Evolutionary conservation across 2,329 filamentous ascomycete species (phyloP).

Genomic region (Shiraia sp.): DNA sequence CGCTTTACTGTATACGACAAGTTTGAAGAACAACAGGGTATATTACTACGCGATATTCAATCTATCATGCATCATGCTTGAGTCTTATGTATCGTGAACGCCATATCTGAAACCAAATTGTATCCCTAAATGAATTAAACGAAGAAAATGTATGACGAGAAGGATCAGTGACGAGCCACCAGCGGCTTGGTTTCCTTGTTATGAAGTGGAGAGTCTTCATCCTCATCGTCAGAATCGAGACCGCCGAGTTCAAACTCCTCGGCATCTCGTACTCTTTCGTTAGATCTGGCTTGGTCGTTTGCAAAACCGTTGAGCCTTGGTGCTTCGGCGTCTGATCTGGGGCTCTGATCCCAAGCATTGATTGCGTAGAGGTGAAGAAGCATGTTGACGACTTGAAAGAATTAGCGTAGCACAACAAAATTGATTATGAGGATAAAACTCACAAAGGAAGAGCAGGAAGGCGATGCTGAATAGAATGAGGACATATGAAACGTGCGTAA

Average conservation of each 20-base stretch:
- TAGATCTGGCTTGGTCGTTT: conserved; percentile 48
- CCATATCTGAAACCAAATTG: no score
- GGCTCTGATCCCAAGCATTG: conserved; percentile 51
- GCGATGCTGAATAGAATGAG: conserved; percentile 89
- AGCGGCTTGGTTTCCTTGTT: conserved; percentile 30
- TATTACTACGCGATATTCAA: no score
- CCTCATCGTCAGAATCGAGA: conserved; percentile 85
- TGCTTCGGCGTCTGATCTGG: conserved; percentile 42
- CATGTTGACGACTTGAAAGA: conserved; percentile 70
- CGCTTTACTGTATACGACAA: no score
- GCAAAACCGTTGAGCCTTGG: conserved; percentile 28
- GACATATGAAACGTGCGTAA: conserved; percentile 90
- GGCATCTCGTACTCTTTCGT: conserved; percentile 71
- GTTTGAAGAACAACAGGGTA: no score
- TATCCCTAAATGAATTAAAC: neutral
- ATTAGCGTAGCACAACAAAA: conserved; percentile 13
- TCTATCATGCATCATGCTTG: no score
- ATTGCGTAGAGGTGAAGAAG: conserved; percentile 83
- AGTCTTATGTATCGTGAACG: no score
- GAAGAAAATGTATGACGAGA: neutral
- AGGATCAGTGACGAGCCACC: conserved; percentile 15
- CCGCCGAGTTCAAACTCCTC: conserved; percentile 94
- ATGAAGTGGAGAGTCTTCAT: conserved; percentile 43
- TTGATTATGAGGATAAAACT: conserved; percentile 28
- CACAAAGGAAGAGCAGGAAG: conserved; percentile 86